These are phyloP conservation scores for Ceratocystis diversiconidia DNA, from an alignment of 2,329 filamentous ascomycete species.

Conservation along the genomic window DNA sequence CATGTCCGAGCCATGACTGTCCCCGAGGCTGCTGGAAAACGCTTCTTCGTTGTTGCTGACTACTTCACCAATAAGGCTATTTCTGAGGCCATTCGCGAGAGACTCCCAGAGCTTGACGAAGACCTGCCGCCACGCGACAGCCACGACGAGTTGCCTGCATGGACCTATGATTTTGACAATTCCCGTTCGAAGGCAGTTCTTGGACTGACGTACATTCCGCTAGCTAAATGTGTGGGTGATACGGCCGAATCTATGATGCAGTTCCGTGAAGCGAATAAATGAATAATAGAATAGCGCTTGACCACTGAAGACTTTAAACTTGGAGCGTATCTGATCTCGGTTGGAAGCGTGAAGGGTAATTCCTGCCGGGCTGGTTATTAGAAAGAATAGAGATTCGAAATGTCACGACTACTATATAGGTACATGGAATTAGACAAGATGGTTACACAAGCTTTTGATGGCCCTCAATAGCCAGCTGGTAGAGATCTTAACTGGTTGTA, in stretches of 20 bases:
- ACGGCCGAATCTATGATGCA: constrained; percentile 12
- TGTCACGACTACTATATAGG: no score
- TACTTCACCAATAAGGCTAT: constrained; percentile 29
- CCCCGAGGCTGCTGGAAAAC: constrained; percentile 42
- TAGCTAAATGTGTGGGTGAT: constrained; percentile 38
- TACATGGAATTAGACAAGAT: no score
- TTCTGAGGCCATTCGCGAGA: constrained; percentile 25
- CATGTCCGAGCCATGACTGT: constrained; percentile 47
- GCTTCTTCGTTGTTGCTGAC: constrained; percentile 43
- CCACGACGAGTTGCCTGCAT: constrained; percentile 23
- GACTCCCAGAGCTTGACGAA: constrained; percentile 21
- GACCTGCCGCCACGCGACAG: constrained; percentile 27
- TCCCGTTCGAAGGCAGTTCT: constrained; percentile 35
- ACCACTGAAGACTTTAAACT: background rate
- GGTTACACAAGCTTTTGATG: no score
- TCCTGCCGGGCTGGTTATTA: no score
- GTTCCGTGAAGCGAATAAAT: background rate
- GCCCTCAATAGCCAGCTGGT: no score
- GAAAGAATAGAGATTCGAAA: no score
- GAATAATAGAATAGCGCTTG: background rate
- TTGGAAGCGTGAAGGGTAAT: no score
- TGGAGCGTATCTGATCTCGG: no score
- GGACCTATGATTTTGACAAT: constrained; percentile 36
- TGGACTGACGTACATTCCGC: constrained; percentile 34
- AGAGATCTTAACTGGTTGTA: no score